Evolutionary conservation across 805 yeast genomes (phyloP).

Genomic region (Candida sphagnicola): DNA sequence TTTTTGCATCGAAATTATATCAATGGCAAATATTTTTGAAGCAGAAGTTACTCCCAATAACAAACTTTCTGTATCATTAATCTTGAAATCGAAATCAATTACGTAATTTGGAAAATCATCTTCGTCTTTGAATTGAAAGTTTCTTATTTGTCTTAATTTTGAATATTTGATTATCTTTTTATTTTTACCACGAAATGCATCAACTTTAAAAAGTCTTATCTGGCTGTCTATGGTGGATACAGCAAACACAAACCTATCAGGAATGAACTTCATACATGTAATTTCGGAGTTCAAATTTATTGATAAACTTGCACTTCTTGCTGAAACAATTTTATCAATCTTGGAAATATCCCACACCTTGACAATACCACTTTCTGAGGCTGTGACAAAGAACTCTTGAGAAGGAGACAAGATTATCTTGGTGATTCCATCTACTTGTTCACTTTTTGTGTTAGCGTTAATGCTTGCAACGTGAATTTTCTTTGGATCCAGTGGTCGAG

Average conservation of each 20-base stretch:
- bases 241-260: constrained; percentile 54
- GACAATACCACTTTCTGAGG: constrained; percentile 68
- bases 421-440: constrained; percentile 39
- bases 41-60: constrained; percentile 51
- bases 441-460: constrained; percentile 53
- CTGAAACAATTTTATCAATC: constrained; percentile 58
- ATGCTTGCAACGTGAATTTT: constrained; percentile 62
- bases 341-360: constrained; percentile 75
- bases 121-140: constrained; percentile 26
- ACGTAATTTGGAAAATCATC: constrained; percentile 37
- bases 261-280: constrained; percentile 47
- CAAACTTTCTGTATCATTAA: constrained; percentile 35
- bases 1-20: constrained; percentile 53
- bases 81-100: constrained; percentile 38
- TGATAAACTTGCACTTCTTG: constrained; percentile 42
- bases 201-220: constrained; percentile 35
- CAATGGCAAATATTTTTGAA: constrained; percentile 49
- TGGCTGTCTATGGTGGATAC: constrained; percentile 49
- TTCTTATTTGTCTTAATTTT: constrained; percentile 34
- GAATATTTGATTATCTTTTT: constrained; percentile 26
- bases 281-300: constrained; percentile 49
- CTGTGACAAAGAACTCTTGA: constrained; percentile 66
- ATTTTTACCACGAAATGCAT: constrained; percentile 30
- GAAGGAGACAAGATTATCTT: constrained; percentile 58
- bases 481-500: constrained; percentile 21